These are phyloP conservation scores for Phytophthora pluvialis DNA, from an alignment of 352 stramenopile species.

Conservation along the genomic window DNA sequence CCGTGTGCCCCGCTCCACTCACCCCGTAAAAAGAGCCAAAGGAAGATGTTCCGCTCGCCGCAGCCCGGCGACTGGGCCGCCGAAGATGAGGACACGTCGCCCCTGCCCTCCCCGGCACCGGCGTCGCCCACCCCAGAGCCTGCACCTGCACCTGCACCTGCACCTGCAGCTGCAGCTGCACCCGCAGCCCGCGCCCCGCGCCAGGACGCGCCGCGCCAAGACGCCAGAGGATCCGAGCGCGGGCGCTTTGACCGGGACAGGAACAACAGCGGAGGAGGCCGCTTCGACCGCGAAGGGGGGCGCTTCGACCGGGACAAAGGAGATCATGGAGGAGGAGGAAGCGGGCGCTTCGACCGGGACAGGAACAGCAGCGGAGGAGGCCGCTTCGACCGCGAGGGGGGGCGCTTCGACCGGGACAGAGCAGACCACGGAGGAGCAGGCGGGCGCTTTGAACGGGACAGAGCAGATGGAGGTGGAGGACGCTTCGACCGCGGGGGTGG, in stretches of 20 bases:
- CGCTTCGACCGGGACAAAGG: slow-evolving; percentile 25
- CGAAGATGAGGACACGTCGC: slow-evolving; percentile 65
- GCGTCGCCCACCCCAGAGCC: neutral
- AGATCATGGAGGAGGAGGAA: slow-evolving; percentile 11
- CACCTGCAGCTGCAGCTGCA: neutral
- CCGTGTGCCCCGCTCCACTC: slow-evolving; percentile 2
- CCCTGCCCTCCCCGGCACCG: slow-evolving; percentile 18
- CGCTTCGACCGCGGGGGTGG: slow-evolving; percentile 9
- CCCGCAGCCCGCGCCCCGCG: neutral
- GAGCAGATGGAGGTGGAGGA: slow-evolving; percentile 10
- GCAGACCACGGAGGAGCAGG: neutral
- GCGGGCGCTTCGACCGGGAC: slow-evolving; percentile 25
- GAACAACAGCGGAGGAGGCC: slow-evolving; percentile 8
- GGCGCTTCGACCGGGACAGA: slow-evolving; percentile 19
- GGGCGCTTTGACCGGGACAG: slow-evolving; percentile 23
- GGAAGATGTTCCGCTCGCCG: slow-evolving; percentile 71
- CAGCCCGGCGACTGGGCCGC: slow-evolving; percentile 77
- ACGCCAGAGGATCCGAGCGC: slow-evolving; percentile 18
- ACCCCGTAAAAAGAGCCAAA: neutral
- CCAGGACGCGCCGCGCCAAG: neutral
- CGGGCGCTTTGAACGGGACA: slow-evolving; percentile 5
- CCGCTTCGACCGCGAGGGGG: slow-evolving; percentile 13
- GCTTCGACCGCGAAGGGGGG: slow-evolving; percentile 16
- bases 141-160: neutral
- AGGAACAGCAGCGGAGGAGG: slow-evolving; percentile 3